phyloP scores from a whole-genome alignment of 192 early-diverging fungal species.

The Obelidium mucronatum region DNA sequence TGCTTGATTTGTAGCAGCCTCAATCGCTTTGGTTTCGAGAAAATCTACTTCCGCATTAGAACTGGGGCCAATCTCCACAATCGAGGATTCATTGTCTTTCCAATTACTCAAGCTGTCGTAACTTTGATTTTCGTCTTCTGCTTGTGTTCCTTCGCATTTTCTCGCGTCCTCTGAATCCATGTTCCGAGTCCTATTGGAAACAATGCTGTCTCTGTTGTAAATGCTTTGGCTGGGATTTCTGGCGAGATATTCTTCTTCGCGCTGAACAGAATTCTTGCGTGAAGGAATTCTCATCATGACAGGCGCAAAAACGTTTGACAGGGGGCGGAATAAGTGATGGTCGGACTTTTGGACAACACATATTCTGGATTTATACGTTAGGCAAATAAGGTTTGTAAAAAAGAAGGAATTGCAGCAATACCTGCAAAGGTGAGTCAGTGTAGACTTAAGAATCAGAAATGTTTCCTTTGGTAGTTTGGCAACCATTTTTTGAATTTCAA shows the following conservation, averaged over 20 bases:
- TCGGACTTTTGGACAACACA: constrained; percentile 6
- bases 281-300: constrained; percentile 14
- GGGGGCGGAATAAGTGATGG: background rate
- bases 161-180: too few relatives aligned
- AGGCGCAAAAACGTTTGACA: constrained; percentile 13
- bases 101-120: constrained; percentile 24
- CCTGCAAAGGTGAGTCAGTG: constrained; percentile 12
- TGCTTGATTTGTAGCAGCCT: background rate
- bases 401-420: background rate
- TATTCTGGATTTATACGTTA: too few relatives aligned
- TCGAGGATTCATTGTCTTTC: background rate
- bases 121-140: background rate
- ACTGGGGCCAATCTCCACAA: background rate
- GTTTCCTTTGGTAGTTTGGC: constrained; percentile 11
- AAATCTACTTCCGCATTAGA: background rate
- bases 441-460: constrained; percentile 13
- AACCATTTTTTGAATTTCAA: constrained; percentile 17
- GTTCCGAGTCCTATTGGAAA: too few relatives aligned
- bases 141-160: too few relatives aligned
- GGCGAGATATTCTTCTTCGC: constrained; percentile 13
- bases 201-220: too few relatives aligned
- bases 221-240: background rate
- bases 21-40: background rate
- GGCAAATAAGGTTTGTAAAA: background rate
- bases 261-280: constrained; percentile 4